phyloP scores from a whole-genome alignment of 306 rosid genomes.

The Coriaria nepalensis region DNA sequence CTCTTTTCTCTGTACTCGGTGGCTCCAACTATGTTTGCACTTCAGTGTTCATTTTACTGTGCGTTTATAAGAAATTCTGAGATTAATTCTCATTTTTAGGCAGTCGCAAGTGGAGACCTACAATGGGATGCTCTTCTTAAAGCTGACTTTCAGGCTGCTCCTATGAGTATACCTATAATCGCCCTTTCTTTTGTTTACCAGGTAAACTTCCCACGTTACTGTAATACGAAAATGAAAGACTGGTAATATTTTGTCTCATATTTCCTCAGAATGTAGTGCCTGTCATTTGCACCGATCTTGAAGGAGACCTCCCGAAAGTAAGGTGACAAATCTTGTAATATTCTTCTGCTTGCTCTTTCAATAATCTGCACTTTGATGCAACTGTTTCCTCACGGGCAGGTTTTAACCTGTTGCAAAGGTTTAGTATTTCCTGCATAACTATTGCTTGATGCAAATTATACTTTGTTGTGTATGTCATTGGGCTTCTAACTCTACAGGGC shows the following conservation, averaged over 20 bases:
- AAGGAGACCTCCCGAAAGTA: conserved; percentile 74
- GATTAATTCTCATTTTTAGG: conserved; percentile 25
- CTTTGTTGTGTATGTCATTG: not conserved
- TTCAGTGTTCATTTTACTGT: not conserved
- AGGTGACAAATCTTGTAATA: conserved; percentile 39
- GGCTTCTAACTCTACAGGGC: conserved; percentile 30
- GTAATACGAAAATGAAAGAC: conserved; percentile 14
- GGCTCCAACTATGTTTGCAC: not conserved
- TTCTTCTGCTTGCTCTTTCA: not conserved
- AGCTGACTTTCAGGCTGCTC: conserved; percentile 72
- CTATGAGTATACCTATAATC: conserved; percentile 76
- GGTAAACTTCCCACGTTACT: conserved; percentile 27
- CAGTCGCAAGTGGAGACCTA: conserved; percentile 65
- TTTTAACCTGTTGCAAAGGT: no score
- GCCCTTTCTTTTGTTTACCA: conserved; percentile 82
- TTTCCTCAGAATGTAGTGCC: conserved; percentile 71
- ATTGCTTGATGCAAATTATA: no score
- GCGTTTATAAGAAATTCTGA: not conserved
- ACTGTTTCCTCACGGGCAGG: no score
- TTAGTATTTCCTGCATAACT: no score
- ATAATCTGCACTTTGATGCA: no score
- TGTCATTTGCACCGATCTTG: conserved; percentile 70
- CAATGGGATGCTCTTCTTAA: conserved; percentile 62
- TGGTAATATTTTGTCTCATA: conserved; percentile 12
- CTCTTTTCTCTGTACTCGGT: no score